Percentiles rank a stretch among this genome's conserved stretches.
phyloP scores from a whole-genome alignment of 768 basidiomycete genomes.

The Phallus indusiatus region DNA sequence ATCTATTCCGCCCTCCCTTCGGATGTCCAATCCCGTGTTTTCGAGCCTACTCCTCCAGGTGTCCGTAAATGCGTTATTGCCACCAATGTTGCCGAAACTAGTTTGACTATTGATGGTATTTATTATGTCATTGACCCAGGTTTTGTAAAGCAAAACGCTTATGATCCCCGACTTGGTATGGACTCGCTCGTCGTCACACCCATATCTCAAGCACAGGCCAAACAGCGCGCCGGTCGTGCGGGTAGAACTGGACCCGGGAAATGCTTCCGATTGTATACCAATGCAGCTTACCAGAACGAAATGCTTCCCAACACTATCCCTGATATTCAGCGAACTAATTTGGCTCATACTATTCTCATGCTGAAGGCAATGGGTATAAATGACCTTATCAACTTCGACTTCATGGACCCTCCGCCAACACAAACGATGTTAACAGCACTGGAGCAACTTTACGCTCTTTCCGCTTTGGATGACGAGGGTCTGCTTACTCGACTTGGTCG shows the following conservation, averaged over 20 bases:
- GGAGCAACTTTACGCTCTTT: slow-evolving; percentile 89
- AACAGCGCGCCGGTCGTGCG: slow-evolving; percentile 91
- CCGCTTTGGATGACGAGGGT: slow-evolving; percentile 95
- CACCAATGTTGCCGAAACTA: slow-evolving; percentile 99
- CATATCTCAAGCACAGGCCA: slow-evolving; percentile 96
- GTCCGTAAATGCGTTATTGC: slow-evolving; percentile 99
- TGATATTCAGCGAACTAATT: slow-evolving; percentile 93
- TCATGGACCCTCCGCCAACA: slow-evolving; percentile 98
- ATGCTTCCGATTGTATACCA: slow-evolving; percentile 95
- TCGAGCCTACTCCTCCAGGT: slow-evolving; percentile 95
- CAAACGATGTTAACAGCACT: slow-evolving; percentile 95
- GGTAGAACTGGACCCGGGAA: slow-evolving; percentile 98
- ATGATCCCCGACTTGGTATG: slow-evolving; percentile 96
- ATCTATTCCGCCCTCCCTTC: slow-evolving; percentile 98
- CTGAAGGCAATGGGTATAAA: slow-evolving; percentile 99
- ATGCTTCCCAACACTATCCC: slow-evolving; percentile 98
- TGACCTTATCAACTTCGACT: slow-evolving; percentile 94
- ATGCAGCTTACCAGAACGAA: slow-evolving; percentile 96
- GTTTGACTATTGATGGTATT: slow-evolving; percentile 95
- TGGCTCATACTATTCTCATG: slow-evolving; percentile 87
- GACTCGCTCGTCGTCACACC: slow-evolving; percentile 98
- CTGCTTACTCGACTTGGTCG: slow-evolving; percentile 87
- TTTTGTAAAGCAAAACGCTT: slow-evolving; percentile 98
- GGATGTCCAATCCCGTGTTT: slow-evolving; percentile 95
- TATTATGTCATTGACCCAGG: slow-evolving; percentile 99